Base-by-base conservation (phyloP, 306 rosid genomes). In the Urtica urens region DNA sequence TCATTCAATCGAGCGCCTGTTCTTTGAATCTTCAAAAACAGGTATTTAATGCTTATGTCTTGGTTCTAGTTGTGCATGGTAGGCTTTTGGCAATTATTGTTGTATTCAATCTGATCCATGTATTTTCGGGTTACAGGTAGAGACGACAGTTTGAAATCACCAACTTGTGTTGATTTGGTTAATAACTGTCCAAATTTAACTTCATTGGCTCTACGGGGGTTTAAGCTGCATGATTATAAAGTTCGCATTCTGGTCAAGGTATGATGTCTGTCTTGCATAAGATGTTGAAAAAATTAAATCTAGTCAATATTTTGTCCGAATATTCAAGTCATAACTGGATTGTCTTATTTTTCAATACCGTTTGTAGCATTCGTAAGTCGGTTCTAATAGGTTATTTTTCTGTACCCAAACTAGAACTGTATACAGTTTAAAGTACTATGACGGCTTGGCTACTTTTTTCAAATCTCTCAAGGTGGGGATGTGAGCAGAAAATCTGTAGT, bases 161-260 rank as follows among this genome's bases (percentile, higher is more conserved):
- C 80, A 48, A 86, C 99, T 40, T 90, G 96, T 44, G 28, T 46
- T 56, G 83, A 67, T 64, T 77, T 90, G n/a, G 81, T 79, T 39
- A 64, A 49, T 51, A 73, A 62, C 56, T 90, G 99, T 62, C 96
- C 94, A 48, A 73, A 65, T 79, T 65, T 90, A 58, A 66, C 68
- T 19, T 82, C 99, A 66, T 73, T 90, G 77, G 80, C 96, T 49
- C 93, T 90, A 33, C 74, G 96, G 75, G 99, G 99, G 66, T 85
- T 81, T 73, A 90, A 82, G 75, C 72, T 90, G 65, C 95, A 85
- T 18, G 99, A 90, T 73, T 69, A 51, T 46, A 90, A 90, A 75
- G 85, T 90, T 56, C 92, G 99, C 39, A 76, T 67, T 59, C 78
- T 90, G 58, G 64, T 90, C 60, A 90, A 90, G 96, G 99, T 90